Base-by-base conservation (phyloP, 1,139 yeast species). In the Barnettozyma hawaiiensis region DNA sequence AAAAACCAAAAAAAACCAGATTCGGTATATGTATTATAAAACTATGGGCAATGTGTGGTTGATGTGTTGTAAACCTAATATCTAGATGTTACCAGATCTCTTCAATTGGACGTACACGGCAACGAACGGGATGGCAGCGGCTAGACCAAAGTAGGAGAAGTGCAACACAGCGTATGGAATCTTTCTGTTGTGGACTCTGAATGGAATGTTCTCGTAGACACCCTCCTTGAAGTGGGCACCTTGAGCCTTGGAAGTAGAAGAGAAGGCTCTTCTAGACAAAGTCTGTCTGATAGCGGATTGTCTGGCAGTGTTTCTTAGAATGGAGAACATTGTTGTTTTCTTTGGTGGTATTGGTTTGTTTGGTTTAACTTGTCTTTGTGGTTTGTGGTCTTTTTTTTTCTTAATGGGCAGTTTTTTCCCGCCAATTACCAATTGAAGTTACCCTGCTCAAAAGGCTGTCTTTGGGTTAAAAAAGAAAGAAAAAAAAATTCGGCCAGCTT, bases 181-280 rank as follows among this genome's bases (percentile, higher is more conserved):
- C 72, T 80, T 85, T 77, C 95, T 86, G 76, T 80, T 73, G 75
- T 86, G 87, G 53, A 92, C 94, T 74, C 80, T 78, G 80, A 90
- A 92, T 53, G 98, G 98, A 54, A 92, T 63, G 77, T 92, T 92
- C 62, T 84, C 73, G 81, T 92, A 90, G 41, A 81, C 80, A 59
- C 97, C 97, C 63, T 79, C 85, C 63, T 85, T 81, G 64, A 69
- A 77, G 63, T 78, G 83, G 47, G 63, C 72, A 43, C 65, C 65
- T 37, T 37, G 49, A 36, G 48, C 58, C 42, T 63, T 50, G 35
- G 64, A 52, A 29, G 63, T 35, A 33, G 54, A 37, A 37, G 54
- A 39, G 48, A 50, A 52, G 43, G 43, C 41, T 48, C 54, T 50
- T 36, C 35, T 50, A 35, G 52, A 43, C 20, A 49, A 28, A 24